Evolutionary conservation across 352 stramenopile genomes (phyloP).

Genomic region (Phytophthora agathidicida): DNA sequence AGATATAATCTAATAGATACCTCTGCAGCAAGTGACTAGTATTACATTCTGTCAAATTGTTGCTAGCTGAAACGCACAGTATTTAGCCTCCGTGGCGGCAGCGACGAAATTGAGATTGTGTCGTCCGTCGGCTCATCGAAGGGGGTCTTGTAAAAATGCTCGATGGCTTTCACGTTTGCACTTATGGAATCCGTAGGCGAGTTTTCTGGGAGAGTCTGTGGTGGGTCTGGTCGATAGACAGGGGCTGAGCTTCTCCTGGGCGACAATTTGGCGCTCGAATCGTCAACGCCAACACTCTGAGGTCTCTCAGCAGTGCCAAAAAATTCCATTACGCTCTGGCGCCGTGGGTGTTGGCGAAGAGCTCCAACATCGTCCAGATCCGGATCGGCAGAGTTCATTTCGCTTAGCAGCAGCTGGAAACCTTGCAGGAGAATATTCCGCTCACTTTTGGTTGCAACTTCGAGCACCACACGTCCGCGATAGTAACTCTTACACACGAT

Average conservation of each 20-base stretch:
- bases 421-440: slow-evolving; percentile 64
- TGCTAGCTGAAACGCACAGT: not conserved
- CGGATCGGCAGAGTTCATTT: slow-evolving; percentile 50
- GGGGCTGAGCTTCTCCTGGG: slow-evolving; percentile 3
- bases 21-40: not conserved
- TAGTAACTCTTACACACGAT: slow-evolving; percentile 73
- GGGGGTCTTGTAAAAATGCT: slow-evolving; percentile 68
- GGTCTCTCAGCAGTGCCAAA: slow-evolving; percentile 38
- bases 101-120: not conserved
- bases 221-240: slow-evolving; percentile 5
- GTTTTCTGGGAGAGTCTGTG: not conserved
- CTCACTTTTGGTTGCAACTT: slow-evolving; percentile 61
- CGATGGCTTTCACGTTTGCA: slow-evolving; percentile 32
- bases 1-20: not conserved
- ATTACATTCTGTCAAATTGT: slow-evolving; percentile 9
- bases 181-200: slow-evolving; percentile 2
- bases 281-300: not conserved
- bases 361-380: slow-evolving; percentile 48
- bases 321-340: slow-evolving; percentile 61
- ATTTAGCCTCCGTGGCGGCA: slow-evolving; percentile 7
- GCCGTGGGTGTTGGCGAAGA: slow-evolving; percentile 47
- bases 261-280: not conserved
- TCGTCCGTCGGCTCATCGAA: slow-evolving; percentile 49
- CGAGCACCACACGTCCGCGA: slow-evolving; percentile 64
- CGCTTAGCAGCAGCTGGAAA: slow-evolving; percentile 57